Percentiles rank a stretch among this genome's conserved stretches.
Evolutionary conservation across 345 rosid genomes (phyloP).

Genomic region (Crucihimalaya himalaica): DNA sequence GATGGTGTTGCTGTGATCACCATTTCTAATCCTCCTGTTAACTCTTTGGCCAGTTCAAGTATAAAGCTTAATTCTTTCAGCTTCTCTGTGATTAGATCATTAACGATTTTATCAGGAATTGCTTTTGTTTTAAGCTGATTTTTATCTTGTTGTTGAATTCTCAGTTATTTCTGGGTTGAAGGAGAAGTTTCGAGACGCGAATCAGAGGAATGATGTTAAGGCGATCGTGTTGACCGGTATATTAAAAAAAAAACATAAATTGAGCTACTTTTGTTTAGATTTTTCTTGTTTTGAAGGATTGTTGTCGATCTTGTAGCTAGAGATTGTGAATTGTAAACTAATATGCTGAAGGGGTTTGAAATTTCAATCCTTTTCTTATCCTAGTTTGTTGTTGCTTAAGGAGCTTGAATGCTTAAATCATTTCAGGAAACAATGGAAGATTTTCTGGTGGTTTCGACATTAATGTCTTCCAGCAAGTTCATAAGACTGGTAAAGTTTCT

Average conservation of each 20-base stretch:
- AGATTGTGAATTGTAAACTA: constrained; percentile 3
- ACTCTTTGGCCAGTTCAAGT: constrained; percentile 80
- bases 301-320: background rate
- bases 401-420: constrained; percentile 16
- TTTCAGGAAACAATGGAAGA: constrained; percentile 75
- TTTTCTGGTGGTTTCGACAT: constrained; percentile 94
- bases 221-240: constrained; percentile 87
- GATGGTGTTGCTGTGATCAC: constrained; percentile 92
- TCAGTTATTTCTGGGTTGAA: constrained; percentile 72
- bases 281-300: background rate
- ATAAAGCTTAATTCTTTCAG: background rate
- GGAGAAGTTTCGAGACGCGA: constrained; percentile 76
- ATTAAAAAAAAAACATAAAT: background rate
- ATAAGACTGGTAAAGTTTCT: constrained; percentile 57
- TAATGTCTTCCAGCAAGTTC: constrained; percentile 76
- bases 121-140: background rate
- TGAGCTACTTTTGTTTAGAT: background rate
- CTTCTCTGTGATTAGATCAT: background rate
- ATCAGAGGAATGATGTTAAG: constrained; percentile 67
- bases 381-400: constrained; percentile 14
- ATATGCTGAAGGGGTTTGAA: background rate
- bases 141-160: background rate
- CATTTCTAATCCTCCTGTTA: constrained; percentile 93
- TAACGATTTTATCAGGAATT: background rate
- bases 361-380: constrained; percentile 1